A percentile compares a stretch with the other conserved stretches of the same genome.
phyloP scores from a whole-genome alignment of 2,329 filamentous ascomycete genomes.

The Ascochyta pisi region DNA sequence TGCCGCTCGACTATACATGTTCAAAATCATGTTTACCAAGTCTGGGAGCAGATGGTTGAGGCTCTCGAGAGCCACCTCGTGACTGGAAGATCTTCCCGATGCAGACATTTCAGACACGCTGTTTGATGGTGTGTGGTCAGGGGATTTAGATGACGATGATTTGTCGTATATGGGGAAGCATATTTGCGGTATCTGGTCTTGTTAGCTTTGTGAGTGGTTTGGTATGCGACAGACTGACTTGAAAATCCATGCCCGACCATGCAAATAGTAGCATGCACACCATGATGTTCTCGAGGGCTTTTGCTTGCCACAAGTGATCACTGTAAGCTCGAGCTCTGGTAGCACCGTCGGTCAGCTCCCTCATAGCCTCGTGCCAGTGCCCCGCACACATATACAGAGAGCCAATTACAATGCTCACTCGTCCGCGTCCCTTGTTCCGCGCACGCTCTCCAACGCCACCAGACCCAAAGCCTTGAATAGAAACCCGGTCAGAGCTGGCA shows the following conservation, averaged over 20 bases:
- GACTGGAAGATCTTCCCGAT: constrained; percentile 53
- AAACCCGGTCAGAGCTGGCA: constrained; percentile 66
- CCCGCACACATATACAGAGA: constrained; percentile 88
- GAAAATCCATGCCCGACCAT: constrained; percentile 84
- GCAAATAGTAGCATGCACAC: constrained; percentile 82
- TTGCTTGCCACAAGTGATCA: constrained; percentile 97
- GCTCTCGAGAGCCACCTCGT: constrained; percentile 52
- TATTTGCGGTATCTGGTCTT: constrained; percentile 58
- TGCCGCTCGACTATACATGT: constrained; percentile 73
- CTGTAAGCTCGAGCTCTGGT: constrained; percentile 77
- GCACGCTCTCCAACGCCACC: constrained; percentile 75
- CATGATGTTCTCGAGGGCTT: constrained; percentile 87
- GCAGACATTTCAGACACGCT: constrained; percentile 48
- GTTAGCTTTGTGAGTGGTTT: constrained; percentile 9
- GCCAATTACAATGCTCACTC: constrained; percentile 79
- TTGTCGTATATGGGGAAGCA: constrained; percentile 61
- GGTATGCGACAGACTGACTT: constrained; percentile 55
- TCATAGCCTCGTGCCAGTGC: constrained; percentile 86
- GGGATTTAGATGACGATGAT: constrained; percentile 51
- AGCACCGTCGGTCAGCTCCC: constrained; percentile 81
- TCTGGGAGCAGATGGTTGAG: constrained; percentile 71
- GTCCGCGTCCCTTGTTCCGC: constrained; percentile 80
- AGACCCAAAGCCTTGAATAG: constrained; percentile 69
- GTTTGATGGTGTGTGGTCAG: constrained; percentile 49
- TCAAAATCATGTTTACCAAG: constrained; percentile 75